Percentiles rank a stretch among this genome's conserved stretches.
Evolutionary conservation across 371 early-diverging fungal genomes (phyloP).

Genomic region (Mucor piriformis): DNA sequence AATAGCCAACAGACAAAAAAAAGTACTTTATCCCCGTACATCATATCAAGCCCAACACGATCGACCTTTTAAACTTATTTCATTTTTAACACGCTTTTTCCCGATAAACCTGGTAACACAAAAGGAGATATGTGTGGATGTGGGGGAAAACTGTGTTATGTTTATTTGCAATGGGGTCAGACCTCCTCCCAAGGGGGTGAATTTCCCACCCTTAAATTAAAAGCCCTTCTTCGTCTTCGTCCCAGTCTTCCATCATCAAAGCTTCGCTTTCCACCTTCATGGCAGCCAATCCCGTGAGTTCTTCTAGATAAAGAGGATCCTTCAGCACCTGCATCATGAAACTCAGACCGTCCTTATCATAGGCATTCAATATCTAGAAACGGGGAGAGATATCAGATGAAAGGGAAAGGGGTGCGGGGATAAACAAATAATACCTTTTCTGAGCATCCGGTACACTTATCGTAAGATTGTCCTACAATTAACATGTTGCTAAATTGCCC

Average conservation of each 20-base stretch:
- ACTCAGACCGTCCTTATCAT: constrained; percentile 61
- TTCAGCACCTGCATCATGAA: constrained; percentile 77
- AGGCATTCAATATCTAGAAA: constrained; percentile 63
- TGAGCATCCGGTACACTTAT: constrained; percentile 92
- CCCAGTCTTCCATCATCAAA: constrained; percentile 57
- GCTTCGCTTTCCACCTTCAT: constrained; percentile 77
- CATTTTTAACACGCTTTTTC: background rate
- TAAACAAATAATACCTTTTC: constrained; percentile 40
- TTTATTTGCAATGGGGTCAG: no score
- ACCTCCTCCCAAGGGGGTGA: background rate
- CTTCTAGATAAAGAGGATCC: constrained; percentile 77
- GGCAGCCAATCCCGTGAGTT: constrained; percentile 79
- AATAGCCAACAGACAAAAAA: no score
- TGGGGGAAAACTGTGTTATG: no score
- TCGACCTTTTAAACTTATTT: background rate
- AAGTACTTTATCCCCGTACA: no score
- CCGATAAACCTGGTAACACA: background rate
- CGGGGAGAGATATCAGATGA: no score
- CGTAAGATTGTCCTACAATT: constrained; percentile 87
- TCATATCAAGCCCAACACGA: background rate
- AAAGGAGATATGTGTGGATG: background rate
- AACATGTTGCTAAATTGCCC: constrained; percentile 80
- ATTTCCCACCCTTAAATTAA: constrained; percentile 25
- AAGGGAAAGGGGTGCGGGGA: background rate
- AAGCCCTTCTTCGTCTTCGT: constrained; percentile 40